phyloP scores from a whole-genome alignment of 345 rosid species.

The Reutealis trisperma region DNA sequence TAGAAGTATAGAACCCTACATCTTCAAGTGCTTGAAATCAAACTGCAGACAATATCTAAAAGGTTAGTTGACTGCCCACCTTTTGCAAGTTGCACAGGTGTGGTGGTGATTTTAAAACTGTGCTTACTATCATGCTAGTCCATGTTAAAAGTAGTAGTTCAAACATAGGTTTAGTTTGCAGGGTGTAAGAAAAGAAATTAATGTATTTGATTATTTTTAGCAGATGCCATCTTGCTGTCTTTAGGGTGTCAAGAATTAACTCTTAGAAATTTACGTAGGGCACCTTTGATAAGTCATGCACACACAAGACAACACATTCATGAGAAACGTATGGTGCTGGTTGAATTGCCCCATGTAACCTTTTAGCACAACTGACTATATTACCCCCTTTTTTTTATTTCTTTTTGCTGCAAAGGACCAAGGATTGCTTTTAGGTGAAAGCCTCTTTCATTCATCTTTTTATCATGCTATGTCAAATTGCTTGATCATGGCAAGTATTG shows the following conservation, averaged over 20 bases:
- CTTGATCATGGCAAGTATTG: not conserved
- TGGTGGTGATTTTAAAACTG: not conserved
- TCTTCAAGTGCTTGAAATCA: not conserved
- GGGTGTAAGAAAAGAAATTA: not conserved
- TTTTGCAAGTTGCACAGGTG: not conserved
- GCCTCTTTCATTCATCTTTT: not conserved
- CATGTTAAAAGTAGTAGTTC: not conserved
- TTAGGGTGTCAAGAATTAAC: not conserved
- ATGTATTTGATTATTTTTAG: not conserved
- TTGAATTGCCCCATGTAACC: not conserved
- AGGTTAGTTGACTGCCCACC: not conserved
- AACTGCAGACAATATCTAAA: not conserved
- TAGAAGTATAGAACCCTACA: not conserved
- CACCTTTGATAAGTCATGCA: not conserved
- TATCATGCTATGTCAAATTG: not conserved
- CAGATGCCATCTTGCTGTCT: not conserved
- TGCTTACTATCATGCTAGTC: not conserved
- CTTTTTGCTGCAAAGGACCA: not conserved
- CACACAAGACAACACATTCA: not conserved
- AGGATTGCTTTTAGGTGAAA: not conserved
- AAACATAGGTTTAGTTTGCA: not conserved
- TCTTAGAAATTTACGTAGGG: not conserved
- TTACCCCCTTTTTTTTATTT: too few species aligned
- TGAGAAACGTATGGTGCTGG: not conserved
- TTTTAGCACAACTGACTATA: not conserved